phyloP scores from a whole-genome alignment of 2,329 filamentous ascomycete genomes.

The Penicillium sp. region DNA sequence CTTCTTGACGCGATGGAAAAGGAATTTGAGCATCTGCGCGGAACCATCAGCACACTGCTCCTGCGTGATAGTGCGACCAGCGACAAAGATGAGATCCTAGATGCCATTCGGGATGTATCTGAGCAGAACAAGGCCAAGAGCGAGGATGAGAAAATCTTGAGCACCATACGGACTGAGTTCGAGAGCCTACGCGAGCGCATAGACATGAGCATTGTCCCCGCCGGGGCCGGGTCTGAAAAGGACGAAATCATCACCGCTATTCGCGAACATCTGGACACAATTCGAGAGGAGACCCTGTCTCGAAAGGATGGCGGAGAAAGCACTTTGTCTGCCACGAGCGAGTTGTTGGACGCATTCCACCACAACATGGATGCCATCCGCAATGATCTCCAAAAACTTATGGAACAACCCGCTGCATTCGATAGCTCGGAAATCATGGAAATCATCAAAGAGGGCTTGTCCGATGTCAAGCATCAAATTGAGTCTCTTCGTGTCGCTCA shows the following conservation, averaged over 20 bases:
- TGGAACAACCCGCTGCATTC: conserved; percentile 73
- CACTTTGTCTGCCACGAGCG: conserved; percentile 49
- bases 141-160: conserved; percentile 29
- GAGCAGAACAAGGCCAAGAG: conserved; percentile 34
- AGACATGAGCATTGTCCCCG: conserved; percentile 26
- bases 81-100: conserved; percentile 57
- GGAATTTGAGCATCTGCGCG: conserved; percentile 75
- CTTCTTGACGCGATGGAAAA: conserved; percentile 70
- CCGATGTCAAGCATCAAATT: conserved; percentile 69
- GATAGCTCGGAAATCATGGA: conserved; percentile 87
- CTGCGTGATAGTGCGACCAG: conserved; percentile 52
- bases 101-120: conserved; percentile 50
- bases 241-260: conserved; percentile 68
- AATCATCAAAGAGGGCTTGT: conserved; percentile 74
- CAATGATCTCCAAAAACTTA: conserved; percentile 65
- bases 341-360: conserved; percentile 57
- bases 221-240: conserved; percentile 45
- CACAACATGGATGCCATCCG: conserved; percentile 70
- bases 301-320: conserved; percentile 50
- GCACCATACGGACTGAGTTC: conserved; percentile 54
- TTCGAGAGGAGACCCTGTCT: conserved; percentile 48
- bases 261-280: conserved; percentile 42
- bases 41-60: conserved; percentile 66
- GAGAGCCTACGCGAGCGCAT: conserved; percentile 51
- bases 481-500: conserved; percentile 62